Base-by-base conservation (phyloP, 2,329 filamentous ascomycete genomes). In the Rhynchosporium graminicola region DNA sequence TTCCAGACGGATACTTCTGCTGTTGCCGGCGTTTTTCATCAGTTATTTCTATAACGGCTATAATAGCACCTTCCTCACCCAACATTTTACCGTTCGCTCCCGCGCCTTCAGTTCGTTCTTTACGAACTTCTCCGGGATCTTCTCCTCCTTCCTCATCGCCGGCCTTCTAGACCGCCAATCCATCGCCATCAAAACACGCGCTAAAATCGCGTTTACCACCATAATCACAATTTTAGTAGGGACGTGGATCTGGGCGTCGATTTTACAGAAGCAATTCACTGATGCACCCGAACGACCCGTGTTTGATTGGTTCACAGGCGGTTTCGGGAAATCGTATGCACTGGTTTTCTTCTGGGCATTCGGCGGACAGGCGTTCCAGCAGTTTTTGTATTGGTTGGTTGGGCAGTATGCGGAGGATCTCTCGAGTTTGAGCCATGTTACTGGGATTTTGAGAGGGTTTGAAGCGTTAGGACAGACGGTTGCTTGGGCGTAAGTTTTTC, bases 31-130 rank as follows among this genome's bases (percentile, higher is more conserved):
- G 2, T 78, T 79, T 57, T 72, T 75, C 74, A 74, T 75, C 7
- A 73, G 75, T 40, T 77, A 77, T 4, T 72, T 76, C 72, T 74
- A 75, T 6, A 74, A 77, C 40, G 77, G 77, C 4, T 80, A 78
- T 31, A 75, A 74, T 0, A 75, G 76, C 4, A 79, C 77, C 0
- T 79, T 76, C 60, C 66, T 79, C 0, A 76, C 76, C 4, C 74
- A 74, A 6, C 79, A 79, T 63, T 79, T 79, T 66, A 77, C 76
- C 0, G 77, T 79, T 7, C 72, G 77, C 8, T 74, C 77, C 0
- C 73, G 77, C 4, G 76, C 77, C 0, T 70, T 79, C 1, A 75
- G 66, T 2, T 71, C 69, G 13, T 74, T 76, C 47, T 60, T 75
- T 45, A 65, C 63, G 5, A 65, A 65, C 48, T 65, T 65, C 60